These are phyloP conservation scores for Marasmius tenuissimus DNA, from an alignment of 1,284 basidiomycete species.

Conservation along the genomic window DNA sequence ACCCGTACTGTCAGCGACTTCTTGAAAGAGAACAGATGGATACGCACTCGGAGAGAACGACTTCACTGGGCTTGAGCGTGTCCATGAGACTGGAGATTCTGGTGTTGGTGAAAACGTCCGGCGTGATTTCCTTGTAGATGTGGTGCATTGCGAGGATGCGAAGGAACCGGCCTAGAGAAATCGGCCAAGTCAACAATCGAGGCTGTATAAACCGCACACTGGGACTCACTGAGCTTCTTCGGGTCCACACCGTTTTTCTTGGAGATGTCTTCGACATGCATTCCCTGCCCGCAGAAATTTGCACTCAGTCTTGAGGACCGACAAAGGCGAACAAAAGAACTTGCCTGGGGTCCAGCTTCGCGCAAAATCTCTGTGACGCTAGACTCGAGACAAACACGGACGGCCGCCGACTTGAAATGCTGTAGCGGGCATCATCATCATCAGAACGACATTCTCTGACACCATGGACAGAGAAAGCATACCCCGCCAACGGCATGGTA, in stretches of 20 bases:
- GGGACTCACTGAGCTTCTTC: slow-evolving; percentile 31
- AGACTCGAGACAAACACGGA: slow-evolving; percentile 28
- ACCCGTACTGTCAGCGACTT: background rate
- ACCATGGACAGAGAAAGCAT: slow-evolving; percentile 1
- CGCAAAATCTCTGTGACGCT: slow-evolving; percentile 38
- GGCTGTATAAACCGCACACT: background rate
- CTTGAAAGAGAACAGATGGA: background rate
- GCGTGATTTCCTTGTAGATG: slow-evolving; percentile 39
- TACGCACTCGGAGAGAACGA: slow-evolving; percentile 15
- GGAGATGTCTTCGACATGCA: slow-evolving; percentile 36
- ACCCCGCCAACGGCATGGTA: slow-evolving; percentile 28
- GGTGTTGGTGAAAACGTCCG: slow-evolving; percentile 43
- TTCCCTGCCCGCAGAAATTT: slow-evolving; percentile 20
- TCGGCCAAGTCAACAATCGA: background rate
- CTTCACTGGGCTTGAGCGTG: slow-evolving; percentile 34
- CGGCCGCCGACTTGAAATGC: slow-evolving; percentile 20
- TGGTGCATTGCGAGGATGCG: slow-evolving; percentile 40
- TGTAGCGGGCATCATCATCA: background rate
- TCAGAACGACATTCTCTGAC: background rate
- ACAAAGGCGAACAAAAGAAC: background rate
- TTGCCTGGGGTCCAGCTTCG: slow-evolving; percentile 33
- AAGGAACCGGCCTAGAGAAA: slow-evolving; percentile 32
- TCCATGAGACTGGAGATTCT: slow-evolving; percentile 41
- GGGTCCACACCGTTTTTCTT: slow-evolving; percentile 26
- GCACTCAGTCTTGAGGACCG: background rate